These are phyloP conservation scores for Hansenula sp. DNA, from an alignment of 1,139 yeast species.

Conservation along the genomic window DNA sequence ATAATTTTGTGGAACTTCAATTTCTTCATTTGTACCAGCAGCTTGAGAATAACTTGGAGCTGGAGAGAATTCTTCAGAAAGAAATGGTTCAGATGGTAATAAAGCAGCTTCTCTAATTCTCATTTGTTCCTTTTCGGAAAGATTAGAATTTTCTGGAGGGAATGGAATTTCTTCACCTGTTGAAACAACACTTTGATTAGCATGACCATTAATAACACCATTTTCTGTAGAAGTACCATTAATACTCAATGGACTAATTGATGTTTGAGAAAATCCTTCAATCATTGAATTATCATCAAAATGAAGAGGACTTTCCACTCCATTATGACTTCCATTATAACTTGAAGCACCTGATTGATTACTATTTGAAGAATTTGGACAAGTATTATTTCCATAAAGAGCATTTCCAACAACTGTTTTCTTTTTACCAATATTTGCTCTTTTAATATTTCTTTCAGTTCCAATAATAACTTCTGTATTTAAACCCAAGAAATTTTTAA, in stretches of 20 bases:
- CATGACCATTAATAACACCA: not conserved
- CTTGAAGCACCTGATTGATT: not conserved
- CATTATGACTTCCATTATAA: not conserved
- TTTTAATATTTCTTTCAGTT: conserved; percentile 33
- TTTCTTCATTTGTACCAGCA: not conserved
- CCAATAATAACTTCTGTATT: conserved; percentile 81
- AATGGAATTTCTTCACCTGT: conserved; percentile 5
- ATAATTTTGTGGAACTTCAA: too few species aligned
- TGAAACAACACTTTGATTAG: not conserved
- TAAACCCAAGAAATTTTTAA: conserved; percentile 71
- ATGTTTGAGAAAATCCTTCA: conserved; percentile 17
- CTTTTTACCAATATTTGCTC: conserved; percentile 8
- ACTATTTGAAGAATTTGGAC: not conserved
- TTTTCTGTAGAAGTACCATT: conserved; percentile 11
- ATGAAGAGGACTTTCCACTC: not conserved
- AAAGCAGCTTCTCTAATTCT: conserved; percentile 50
- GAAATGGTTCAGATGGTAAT: conserved; percentile 54
- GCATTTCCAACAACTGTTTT: conserved; percentile 3
- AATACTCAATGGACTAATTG: conserved; percentile 23
- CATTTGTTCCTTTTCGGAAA: conserved; percentile 50
- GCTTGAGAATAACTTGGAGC: conserved; percentile 16
- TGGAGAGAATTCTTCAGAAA: conserved; percentile 5
- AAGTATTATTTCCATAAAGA: not conserved
- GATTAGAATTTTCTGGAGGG: conserved; percentile 12
- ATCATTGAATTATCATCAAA: conserved; percentile 8